These are phyloP conservation scores for Grammothele lineata DNA, from an alignment of 768 basidiomycete species.

Conservation along the genomic window DNA sequence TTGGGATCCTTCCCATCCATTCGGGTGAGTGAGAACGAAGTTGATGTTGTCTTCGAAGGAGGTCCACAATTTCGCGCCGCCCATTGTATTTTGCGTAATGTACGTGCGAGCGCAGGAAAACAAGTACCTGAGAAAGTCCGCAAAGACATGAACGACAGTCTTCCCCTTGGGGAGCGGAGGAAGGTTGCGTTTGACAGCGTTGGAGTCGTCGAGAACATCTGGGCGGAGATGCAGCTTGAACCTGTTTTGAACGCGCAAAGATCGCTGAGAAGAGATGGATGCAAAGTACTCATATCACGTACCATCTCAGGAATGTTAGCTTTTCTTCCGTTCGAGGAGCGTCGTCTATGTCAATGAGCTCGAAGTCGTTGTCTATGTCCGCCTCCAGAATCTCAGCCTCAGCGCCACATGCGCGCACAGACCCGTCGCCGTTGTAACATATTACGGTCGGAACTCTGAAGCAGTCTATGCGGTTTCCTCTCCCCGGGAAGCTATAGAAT, in stretches of 20 bases:
- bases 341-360: no score
- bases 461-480: no score
- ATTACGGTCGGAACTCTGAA: no score
- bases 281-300: no score
- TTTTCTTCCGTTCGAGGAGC: no score
- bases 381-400: no score
- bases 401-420: no score
- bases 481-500: no score
- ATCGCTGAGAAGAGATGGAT: no score
- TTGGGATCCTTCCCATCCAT: conserved; percentile 62
- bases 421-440: no score
- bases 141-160: conserved; percentile 38
- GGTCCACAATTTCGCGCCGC: conserved; percentile 42
- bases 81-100: conserved; percentile 43
- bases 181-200: not conserved
- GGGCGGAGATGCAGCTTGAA: conserved; percentile 19
- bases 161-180: conserved; percentile 38
- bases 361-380: no score
- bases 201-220: not conserved
- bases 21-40: conserved; percentile 57
- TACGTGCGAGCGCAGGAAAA: conserved; percentile 40
- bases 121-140: conserved; percentile 45
- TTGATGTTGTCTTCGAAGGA: conserved; percentile 40
- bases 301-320: no score
- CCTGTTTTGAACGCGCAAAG: not conserved